Conservation (phyloP, 1,284 basidiomycete genomes). For the Neonothopanus nambi region DNA sequence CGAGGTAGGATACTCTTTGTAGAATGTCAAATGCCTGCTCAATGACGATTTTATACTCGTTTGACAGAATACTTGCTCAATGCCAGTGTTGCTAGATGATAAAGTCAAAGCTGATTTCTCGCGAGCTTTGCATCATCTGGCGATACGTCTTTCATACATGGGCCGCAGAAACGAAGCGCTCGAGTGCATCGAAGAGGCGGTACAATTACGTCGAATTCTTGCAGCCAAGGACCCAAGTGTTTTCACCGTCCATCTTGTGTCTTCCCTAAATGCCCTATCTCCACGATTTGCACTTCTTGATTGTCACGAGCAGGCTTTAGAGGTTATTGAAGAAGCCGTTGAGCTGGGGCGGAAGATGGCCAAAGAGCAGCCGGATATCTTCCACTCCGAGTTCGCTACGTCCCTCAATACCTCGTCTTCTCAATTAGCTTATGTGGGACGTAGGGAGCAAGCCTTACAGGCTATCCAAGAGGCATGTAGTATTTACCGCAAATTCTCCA, state of each 20-base stretch:
- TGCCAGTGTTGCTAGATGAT: background rate
- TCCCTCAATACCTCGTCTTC: slow-evolving; percentile 5
- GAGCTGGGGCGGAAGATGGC: background rate
- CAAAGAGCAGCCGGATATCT: background rate
- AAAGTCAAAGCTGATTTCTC: background rate
- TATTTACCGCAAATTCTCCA: background rate
- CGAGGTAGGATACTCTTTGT: background rate
- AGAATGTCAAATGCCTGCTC: background rate
- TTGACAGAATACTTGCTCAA: background rate
- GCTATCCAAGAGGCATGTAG: slow-evolving; percentile 3
- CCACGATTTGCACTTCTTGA: background rate
- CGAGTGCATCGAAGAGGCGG: slow-evolving; percentile 5
- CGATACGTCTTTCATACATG: background rate
- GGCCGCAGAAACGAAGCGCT: slow-evolving; percentile 3
- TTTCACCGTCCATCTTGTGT: background rate
- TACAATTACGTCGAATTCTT: slow-evolving; percentile 1
- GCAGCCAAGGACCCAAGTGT: background rate
- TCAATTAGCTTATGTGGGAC: slow-evolving; percentile 1
- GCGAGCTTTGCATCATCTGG: background rate
- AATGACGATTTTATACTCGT: background rate
- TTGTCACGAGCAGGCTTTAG: background rate
- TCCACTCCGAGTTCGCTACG: background rate
- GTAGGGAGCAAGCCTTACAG: slow-evolving; percentile 1
- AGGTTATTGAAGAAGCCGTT: background rate
- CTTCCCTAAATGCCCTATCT: background rate